Percentiles rank a stretch among this genome's conserved stretches.
Evolutionary conservation across 2,329 filamentous ascomycete species (phyloP).

Genomic region (Aspergillus neotritici): DNA sequence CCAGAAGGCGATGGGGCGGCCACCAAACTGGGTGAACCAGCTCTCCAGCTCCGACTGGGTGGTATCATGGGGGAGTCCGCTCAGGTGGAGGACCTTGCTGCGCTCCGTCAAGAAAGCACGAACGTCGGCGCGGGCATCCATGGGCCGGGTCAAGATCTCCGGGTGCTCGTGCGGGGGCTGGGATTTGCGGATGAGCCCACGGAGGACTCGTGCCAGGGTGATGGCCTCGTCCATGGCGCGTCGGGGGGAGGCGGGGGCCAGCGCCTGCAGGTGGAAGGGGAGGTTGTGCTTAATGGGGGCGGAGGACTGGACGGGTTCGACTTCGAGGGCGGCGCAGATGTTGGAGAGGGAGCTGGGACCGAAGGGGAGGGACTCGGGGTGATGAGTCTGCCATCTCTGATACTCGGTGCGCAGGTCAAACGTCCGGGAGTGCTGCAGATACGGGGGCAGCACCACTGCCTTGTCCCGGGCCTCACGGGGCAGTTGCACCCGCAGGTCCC

Average conservation of each 20-base stretch:
- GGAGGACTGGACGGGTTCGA: slow-evolving; percentile 94
- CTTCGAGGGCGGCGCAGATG: slow-evolving; percentile 96
- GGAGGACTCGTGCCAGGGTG: slow-evolving; percentile 84
- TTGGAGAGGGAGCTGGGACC: slow-evolving; percentile 92
- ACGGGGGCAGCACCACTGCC: slow-evolving; percentile 90
- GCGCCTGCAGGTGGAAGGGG: slow-evolving; percentile 92
- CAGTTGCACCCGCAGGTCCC: slow-evolving; percentile 96
- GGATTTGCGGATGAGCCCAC: slow-evolving; percentile 90
- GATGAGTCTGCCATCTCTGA: slow-evolving; percentile 96
- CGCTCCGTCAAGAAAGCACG: slow-evolving; percentile 92
- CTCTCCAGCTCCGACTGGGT: slow-evolving; percentile 98
- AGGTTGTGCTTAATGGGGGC: slow-evolving; percentile 98
- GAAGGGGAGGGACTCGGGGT: slow-evolving; percentile 94
- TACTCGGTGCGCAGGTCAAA: slow-evolving; percentile 98
- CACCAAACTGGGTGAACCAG: slow-evolving; percentile 99
- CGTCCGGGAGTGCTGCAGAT: slow-evolving; percentile 94
- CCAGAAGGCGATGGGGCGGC: slow-evolving; percentile 97
- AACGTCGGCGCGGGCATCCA: slow-evolving; percentile 95
- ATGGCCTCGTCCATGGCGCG: slow-evolving; percentile 97
- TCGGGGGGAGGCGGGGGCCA: slow-evolving; percentile 89
- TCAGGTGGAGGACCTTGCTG: slow-evolving; percentile 98
- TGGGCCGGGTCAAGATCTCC: slow-evolving; percentile 87
- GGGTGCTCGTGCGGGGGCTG: slow-evolving; percentile 90
- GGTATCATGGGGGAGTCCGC: slow-evolving; percentile 92
- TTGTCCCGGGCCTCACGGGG: slow-evolving; percentile 97